Evolutionary conservation across 441 rosid genomes (phyloP), one percentile per base, ranked within the genome.

Genomic region (Aquilaria agallochum): DNA sequence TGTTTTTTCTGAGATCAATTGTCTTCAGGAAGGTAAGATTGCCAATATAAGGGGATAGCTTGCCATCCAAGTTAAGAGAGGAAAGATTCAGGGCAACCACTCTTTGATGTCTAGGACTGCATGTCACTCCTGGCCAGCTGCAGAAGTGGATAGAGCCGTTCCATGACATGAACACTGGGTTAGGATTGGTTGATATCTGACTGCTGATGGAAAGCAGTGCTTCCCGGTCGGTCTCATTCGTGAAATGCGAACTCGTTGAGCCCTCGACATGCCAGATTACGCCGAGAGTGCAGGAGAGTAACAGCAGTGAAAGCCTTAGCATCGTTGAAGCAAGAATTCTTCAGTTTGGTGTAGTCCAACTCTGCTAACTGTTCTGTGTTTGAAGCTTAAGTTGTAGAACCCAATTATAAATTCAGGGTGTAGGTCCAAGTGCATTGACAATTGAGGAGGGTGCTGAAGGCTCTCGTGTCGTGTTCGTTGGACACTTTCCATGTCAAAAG

Each of bases 121-220:
- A 60, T 1, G 56, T 50, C 14, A 60, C 56, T 10, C 64, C 64
- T 60, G 4, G 45, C 64, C 64, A 60, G 13, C 13, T 13, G 64
- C 64, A 60, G 32, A 60, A 50, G 51, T 60, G 56, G 11, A 36
- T 12, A 50, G 64, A 60, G 10, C 0, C 45, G 13, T 60, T 60
- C 64, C 64, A 60, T 7, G 64, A 32, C 31, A 3, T 50, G 47
- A 50, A 15, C 11, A 50, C 56, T 46, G 15, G 2, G 33, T 27
- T 34, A 9, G 56, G 65, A 36, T 51, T 56, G 2, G 36, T 34
- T 6, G 0, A 9, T 51, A 62, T 62, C 53, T 45, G 10, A 1
- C 48, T 36, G 36, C 8, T 34, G 34, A 61, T 11, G 48, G 56
- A 55, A 33, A 51, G 49, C 49, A 57, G 31, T 15, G 60, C 49